A percentile compares a stretch with the other conserved stretches of the same genome.
Conservation (phyloP, 768 basidiomycete species). For the Xerocomellus intermedius region DNA sequence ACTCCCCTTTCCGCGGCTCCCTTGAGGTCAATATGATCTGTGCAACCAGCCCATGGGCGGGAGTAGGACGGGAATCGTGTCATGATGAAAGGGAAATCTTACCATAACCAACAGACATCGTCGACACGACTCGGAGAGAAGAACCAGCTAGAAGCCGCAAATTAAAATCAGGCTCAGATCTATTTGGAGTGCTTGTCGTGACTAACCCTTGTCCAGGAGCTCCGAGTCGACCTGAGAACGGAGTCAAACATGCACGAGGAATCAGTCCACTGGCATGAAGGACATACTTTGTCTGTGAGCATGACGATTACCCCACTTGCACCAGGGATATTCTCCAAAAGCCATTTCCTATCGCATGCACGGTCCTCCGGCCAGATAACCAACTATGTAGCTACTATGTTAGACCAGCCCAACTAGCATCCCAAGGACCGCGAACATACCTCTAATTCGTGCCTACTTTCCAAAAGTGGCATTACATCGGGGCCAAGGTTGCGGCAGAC, state of each 20-base stretch:
- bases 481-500: slow-evolving; percentile 61
- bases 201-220: slow-evolving; percentile 42
- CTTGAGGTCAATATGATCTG: slow-evolving; percentile 79
- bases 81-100: slow-evolving; percentile 13
- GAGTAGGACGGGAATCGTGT: not conserved
- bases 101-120: slow-evolving; percentile 92
- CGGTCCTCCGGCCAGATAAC: slow-evolving; percentile 53
- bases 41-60: not conserved
- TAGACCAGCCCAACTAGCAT: not conserved
- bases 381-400: slow-evolving; percentile 36
- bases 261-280: not conserved
- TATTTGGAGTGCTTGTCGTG: not conserved
- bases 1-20: slow-evolving; percentile 61
- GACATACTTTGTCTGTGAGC: slow-evolving; percentile 65
- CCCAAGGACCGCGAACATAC: slow-evolving; percentile 32
- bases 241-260: not conserved
- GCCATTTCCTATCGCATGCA: slow-evolving; percentile 62
- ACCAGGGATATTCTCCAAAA: slow-evolving; percentile 68
- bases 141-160: slow-evolving; percentile 59
- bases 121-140: slow-evolving; percentile 78
- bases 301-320: slow-evolving; percentile 63
- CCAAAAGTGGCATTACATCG: slow-evolving; percentile 58
- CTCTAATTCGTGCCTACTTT: slow-evolving; percentile 50
- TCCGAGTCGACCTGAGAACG: slow-evolving; percentile 64
- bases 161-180: not conserved